Conservation (phyloP, 768 basidiomycete species). For the Leccinum subgranulosum region DNA sequence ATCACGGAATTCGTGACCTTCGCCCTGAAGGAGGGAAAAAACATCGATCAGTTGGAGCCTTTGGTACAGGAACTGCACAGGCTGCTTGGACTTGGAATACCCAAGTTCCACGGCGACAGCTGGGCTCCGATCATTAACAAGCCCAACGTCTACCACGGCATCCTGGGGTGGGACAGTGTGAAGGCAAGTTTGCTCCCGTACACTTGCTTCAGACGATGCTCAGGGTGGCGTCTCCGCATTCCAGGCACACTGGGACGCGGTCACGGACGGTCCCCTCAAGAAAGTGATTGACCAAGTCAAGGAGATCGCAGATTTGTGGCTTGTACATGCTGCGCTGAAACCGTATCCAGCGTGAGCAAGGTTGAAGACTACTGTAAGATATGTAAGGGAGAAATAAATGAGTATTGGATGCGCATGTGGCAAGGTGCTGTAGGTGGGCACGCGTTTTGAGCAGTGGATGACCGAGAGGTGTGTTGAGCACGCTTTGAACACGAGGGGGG, state of each 20-base stretch:
- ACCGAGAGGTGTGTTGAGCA: constrained; percentile 20
- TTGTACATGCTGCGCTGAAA: constrained; percentile 30
- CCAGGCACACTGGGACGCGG: constrained; percentile 36
- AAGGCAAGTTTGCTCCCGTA: constrained; percentile 18
- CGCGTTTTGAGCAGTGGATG: constrained; percentile 1
- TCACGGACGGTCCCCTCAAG: constrained; percentile 26
- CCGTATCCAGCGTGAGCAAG: constrained; percentile 3
- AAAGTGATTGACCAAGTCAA: constrained; percentile 26
- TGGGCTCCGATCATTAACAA: constrained; percentile 24
- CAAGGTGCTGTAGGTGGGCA: constrained; percentile 7
- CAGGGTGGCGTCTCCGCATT: not conserved
- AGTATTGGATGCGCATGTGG: constrained; percentile 1
- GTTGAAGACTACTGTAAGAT: not conserved
- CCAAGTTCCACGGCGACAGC: constrained; percentile 28
- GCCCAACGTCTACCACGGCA: constrained; percentile 23
- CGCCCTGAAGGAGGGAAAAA: constrained; percentile 24
- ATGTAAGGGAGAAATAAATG: not conserved
- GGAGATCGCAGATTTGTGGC: constrained; percentile 27
- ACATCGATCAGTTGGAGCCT: constrained; percentile 16
- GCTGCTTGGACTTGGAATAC: constrained; percentile 15
- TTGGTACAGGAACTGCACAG: constrained; percentile 23
- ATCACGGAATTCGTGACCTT: constrained; percentile 35
- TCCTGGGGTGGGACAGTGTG: constrained; percentile 38
- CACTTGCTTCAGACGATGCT: not conserved
- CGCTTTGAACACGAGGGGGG: constrained; percentile 29